Evolutionary conservation across 768 basidiomycete species (phyloP).

Genomic region (Xanthoconium stramineum): DNA sequence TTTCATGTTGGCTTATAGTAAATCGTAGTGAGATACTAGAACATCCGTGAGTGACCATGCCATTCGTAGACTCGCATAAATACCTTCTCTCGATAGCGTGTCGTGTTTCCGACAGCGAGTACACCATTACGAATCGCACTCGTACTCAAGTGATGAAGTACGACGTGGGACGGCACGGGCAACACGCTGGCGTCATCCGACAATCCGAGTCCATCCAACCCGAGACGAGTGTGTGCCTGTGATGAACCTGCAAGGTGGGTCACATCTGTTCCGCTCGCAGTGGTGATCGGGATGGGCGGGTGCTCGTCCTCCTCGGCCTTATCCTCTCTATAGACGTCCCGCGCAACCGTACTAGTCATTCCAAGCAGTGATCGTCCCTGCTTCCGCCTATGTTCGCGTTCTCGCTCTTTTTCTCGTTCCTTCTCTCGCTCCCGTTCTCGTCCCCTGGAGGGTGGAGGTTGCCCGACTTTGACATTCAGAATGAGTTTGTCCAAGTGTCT

Average conservation of each 20-base stretch:
- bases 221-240: constrained; percentile 30
- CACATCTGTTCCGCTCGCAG: constrained; percentile 38
- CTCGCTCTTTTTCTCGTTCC: constrained; percentile 34
- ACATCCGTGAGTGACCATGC: constrained; percentile 15
- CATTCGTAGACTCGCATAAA: constrained; percentile 3
- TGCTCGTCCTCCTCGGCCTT: constrained; percentile 22
- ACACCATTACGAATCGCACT: constrained; percentile 95
- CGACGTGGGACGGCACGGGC: constrained; percentile 90
- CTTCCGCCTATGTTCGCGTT: constrained; percentile 31
- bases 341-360: constrained; percentile 34
- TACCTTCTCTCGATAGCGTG: constrained; percentile 89
- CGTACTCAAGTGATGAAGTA: constrained; percentile 91
- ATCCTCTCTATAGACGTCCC: constrained; percentile 25
- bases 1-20: constrained; percentile 69
- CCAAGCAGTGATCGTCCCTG: constrained; percentile 33
- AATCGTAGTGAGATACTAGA: constrained; percentile 80
- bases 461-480: constrained; percentile 53
- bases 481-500: constrained; percentile 93
- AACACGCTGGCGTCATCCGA: constrained; percentile 89
- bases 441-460: constrained; percentile 31
- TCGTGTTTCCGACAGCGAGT: constrained; percentile 88
- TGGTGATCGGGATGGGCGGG: constrained; percentile 34
- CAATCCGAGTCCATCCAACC: constrained; percentile 40
- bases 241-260: constrained; percentile 28
- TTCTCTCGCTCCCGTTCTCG: constrained; percentile 36